Conservation (phyloP, 2,329 filamentous ascomycete genomes). For the Botrytis fragariae region DNA sequence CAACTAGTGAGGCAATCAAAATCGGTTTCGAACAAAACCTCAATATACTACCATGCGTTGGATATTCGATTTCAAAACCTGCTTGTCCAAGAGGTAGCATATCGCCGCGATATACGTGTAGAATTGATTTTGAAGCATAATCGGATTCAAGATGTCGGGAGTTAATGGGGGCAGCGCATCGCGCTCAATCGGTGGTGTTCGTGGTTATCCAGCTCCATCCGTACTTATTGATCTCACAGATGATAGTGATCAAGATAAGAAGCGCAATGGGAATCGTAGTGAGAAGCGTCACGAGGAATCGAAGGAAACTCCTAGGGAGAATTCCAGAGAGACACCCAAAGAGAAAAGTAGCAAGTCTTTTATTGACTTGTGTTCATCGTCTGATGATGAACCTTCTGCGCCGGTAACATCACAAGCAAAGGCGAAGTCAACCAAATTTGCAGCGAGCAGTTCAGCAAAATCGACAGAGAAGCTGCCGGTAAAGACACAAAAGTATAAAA, state of each 20-base stretch:
- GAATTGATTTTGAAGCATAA: background rate
- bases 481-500: background rate
- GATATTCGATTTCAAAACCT: background rate
- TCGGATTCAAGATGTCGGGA: background rate
- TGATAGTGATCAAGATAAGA: background rate
- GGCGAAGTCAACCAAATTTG: background rate
- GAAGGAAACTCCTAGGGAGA: background rate
- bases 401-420: background rate
- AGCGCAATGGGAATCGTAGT: background rate
- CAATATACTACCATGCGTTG: background rate
- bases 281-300: background rate
- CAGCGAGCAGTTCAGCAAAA: background rate
- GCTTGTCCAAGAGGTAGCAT: background rate
- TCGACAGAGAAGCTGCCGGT: background rate
- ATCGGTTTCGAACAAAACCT: background rate
- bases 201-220: background rate
- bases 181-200: background rate
- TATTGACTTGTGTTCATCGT: conserved; percentile 1
- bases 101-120: background rate
- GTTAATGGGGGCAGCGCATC: background rate
- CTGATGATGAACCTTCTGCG: background rate
- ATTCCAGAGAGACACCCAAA: background rate
- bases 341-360: background rate
- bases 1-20: background rate
- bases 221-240: background rate